phyloP scores from a whole-genome alignment of 176 grass and related monocot genomes.

The Thinopyrum elongatum region DNA sequence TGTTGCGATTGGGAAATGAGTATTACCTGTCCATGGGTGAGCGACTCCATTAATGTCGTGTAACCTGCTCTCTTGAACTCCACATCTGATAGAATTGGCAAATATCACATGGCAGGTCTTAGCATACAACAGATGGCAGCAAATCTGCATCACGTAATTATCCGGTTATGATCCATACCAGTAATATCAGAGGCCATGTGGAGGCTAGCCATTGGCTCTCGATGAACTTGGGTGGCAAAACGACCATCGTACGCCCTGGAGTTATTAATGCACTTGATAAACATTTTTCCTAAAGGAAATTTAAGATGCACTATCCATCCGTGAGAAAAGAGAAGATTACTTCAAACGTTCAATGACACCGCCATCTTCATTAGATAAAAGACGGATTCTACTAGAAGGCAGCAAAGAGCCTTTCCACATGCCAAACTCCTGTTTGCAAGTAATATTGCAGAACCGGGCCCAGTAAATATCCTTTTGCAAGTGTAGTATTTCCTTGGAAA shows the following conservation, averaged over 20 bases:
- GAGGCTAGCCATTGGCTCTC: constrained; percentile 40
- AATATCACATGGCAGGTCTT: constrained; percentile 16
- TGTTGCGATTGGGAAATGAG: constrained; percentile 14
- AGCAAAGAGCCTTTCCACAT: constrained; percentile 65
- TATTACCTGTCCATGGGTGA: constrained; percentile 60
- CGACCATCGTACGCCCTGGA: constrained; percentile 46
- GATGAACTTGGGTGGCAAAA: constrained; percentile 14
- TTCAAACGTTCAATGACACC: constrained; percentile 49
- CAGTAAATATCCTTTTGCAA: constrained; percentile 59
- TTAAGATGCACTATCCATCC: not conserved
- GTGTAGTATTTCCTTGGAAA: constrained; percentile 42
- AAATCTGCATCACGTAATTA: not conserved
- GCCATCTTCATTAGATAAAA: constrained; percentile 79
- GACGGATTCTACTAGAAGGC: constrained; percentile 62
- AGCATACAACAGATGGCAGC: not conserved
- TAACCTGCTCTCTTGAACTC: constrained; percentile 33
- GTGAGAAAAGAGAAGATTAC: constrained; percentile 54
- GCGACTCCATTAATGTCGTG: constrained; percentile 68
- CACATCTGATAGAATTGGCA: constrained; percentile 44
- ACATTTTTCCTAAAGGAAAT: not conserved
- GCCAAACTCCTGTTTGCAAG: constrained; percentile 59
- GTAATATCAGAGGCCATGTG: constrained; percentile 32
- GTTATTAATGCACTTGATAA: constrained; percentile 24
- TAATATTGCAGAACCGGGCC: constrained; percentile 73
- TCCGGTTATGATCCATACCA: constrained; percentile 29